phyloP scores from a whole-genome alignment of 2,329 filamentous ascomycete species.

The Fusarium redolens region DNA sequence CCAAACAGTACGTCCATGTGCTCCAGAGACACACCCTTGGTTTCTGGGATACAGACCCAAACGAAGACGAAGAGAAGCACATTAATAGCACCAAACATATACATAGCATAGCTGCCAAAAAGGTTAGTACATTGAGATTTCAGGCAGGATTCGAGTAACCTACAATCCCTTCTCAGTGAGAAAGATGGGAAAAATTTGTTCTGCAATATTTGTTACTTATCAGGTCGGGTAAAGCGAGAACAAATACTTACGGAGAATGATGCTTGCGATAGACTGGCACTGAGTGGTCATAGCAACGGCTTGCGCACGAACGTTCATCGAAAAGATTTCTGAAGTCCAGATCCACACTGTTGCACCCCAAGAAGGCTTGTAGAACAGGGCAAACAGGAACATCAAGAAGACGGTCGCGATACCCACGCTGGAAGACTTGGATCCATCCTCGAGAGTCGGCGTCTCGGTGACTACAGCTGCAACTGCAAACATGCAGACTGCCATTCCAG shows the following conservation, averaged over 20 bases:
- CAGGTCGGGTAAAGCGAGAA: fast-evolving
- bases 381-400: slow-evolving; percentile 73
- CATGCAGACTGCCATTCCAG: slow-evolving; percentile 77
- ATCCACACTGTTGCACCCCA: slow-evolving; percentile 78
- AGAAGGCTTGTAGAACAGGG: slow-evolving; percentile 74
- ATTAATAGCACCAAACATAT: slow-evolving; percentile 7
- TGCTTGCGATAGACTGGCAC: slow-evolving; percentile 3
- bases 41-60: slow-evolving; percentile 8
- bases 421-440: slow-evolving; percentile 63
- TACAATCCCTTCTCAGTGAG: background rate
- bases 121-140: background rate
- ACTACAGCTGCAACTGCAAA: slow-evolving; percentile 62
- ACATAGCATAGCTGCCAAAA: background rate
- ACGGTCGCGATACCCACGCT: slow-evolving; percentile 72
- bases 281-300: slow-evolving; percentile 62
- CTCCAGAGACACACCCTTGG: background rate
- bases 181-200: slow-evolving; percentile 7
- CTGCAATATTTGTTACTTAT: background rate
- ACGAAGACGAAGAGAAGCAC: background rate
- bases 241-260: background rate
- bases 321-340: slow-evolving; percentile 66
- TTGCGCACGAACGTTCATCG: slow-evolving; percentile 76
- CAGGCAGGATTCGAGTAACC: background rate
- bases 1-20: slow-evolving; percentile 3
- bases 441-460: slow-evolving; percentile 59